These are phyloP conservation scores for Boletus patriciae DNA, from an alignment of 768 basidiomycete species.

Conservation along the genomic window DNA sequence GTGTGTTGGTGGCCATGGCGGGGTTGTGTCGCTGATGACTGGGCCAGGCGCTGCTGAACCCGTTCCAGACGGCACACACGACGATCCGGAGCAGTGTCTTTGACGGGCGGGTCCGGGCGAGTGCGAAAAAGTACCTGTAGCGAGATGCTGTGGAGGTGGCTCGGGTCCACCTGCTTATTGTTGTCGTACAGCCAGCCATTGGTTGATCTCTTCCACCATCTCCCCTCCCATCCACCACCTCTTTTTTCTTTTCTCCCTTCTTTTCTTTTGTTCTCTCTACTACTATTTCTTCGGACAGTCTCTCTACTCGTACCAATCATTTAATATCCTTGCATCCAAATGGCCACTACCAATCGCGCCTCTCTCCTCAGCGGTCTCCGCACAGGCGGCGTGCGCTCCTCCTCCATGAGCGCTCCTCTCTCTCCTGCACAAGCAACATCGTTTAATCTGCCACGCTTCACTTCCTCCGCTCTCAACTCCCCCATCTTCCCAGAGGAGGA, in stretches of 20 bases:
- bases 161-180: slow-evolving; percentile 22
- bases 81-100: slow-evolving; percentile 78
- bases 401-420: slow-evolving; percentile 59
- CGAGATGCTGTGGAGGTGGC: slow-evolving; percentile 14
- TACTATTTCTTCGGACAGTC: slow-evolving; percentile 7
- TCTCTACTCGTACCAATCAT: slow-evolving; percentile 23
- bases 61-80: slow-evolving; percentile 93
- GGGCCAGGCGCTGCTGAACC: slow-evolving; percentile 79
- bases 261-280: slow-evolving; percentile 11
- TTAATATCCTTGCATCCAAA: slow-evolving; percentile 25
- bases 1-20: slow-evolving; percentile 41
- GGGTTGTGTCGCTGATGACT: not conserved
- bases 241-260: slow-evolving; percentile 19
- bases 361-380: slow-evolving; percentile 87
- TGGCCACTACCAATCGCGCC: slow-evolving; percentile 61
- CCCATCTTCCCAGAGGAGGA: slow-evolving; percentile 49
- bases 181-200: slow-evolving; percentile 13
- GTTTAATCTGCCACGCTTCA: slow-evolving; percentile 64
- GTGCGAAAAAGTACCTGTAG: slow-evolving; percentile 81
- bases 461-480: slow-evolving; percentile 42
- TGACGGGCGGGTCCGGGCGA: slow-evolving; percentile 78
- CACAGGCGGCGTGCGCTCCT: slow-evolving; percentile 86
- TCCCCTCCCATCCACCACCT: not conserved
- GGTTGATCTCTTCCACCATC: slow-evolving; percentile 11
- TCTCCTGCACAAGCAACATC: slow-evolving; percentile 62